Percentiles rank a stretch among this genome's conserved stretches.
Conservation (phyloP, 805 yeast genomes). For the Peterozyma toletana region DNA sequence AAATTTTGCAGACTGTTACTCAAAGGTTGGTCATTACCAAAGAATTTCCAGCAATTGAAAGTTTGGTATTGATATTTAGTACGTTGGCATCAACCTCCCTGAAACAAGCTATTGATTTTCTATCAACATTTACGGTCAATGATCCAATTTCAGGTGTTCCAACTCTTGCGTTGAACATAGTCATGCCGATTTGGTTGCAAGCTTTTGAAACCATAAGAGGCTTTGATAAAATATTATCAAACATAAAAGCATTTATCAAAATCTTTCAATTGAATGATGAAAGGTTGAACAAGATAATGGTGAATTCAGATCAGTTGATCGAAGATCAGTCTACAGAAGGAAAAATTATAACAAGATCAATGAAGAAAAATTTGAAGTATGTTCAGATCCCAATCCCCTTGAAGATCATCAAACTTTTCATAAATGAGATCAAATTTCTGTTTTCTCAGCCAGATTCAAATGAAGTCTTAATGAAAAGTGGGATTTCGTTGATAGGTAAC, state of each 20-base stretch:
- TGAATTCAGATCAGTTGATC: slow-evolving; percentile 67
- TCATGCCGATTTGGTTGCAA: slow-evolving; percentile 76
- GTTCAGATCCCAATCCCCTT: slow-evolving; percentile 60
- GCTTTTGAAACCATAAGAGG: slow-evolving; percentile 81
- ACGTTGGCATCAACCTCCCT: slow-evolving; percentile 60
- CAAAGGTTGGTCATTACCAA: slow-evolving; percentile 57
- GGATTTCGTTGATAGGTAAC: slow-evolving; percentile 5
- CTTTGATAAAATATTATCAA: slow-evolving; percentile 57
- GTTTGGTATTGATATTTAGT: slow-evolving; percentile 69
- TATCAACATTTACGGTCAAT: slow-evolving; percentile 30
- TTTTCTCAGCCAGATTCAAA: slow-evolving; percentile 39
- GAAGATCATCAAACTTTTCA: slow-evolving; percentile 66
- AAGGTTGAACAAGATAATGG: slow-evolving; percentile 42
- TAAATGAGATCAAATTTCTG: slow-evolving; percentile 65
- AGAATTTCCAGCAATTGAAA: slow-evolving; percentile 70
- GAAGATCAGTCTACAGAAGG: slow-evolving; percentile 35
- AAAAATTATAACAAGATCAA: slow-evolving; percentile 76
- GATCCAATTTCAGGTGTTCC: slow-evolving; percentile 13
- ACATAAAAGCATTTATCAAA: slow-evolving; percentile 64
- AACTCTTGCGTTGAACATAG: slow-evolving; percentile 37
- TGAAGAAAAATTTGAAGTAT: slow-evolving; percentile 57
- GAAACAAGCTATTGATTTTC: slow-evolving; percentile 52
- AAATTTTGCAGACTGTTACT: slow-evolving; percentile 70
- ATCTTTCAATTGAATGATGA: slow-evolving; percentile 54
- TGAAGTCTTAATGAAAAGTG: slow-evolving; percentile 11